A percentile compares a stretch with the other conserved stretches of the same genome.
phyloP scores from a whole-genome alignment of 164 flowering plant species.

The Kingdonia uniflora region DNA sequence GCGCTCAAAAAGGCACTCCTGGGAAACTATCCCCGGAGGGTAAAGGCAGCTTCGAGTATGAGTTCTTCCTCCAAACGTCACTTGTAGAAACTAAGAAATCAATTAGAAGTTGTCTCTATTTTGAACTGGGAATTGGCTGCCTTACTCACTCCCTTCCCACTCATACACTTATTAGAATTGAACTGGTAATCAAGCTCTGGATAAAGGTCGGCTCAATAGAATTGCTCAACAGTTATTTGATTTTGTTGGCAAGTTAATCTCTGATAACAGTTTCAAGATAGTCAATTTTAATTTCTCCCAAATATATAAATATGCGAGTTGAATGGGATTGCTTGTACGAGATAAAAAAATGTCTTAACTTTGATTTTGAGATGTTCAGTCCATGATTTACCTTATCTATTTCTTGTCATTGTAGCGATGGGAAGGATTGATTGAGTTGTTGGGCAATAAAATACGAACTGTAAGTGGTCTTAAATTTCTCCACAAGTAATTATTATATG shows the following conservation, averaged over 20 bases:
- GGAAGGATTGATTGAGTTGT: conserved; percentile 85
- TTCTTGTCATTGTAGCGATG: conserved; percentile 54
- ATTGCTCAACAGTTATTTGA: conserved; percentile 86
- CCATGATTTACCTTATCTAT: not conserved
- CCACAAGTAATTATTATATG: conserved; percentile 44
- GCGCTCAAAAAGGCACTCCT: too few relatives aligned
- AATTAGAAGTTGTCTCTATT: too few relatives aligned
- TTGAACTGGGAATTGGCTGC: too few relatives aligned
- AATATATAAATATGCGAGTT: not conserved
- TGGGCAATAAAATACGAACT: conserved; percentile 63
- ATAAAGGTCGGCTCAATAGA: conserved; percentile 63
- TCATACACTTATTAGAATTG: too few relatives aligned
- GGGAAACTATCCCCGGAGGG: too few relatives aligned
- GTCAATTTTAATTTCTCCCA: not conserved
- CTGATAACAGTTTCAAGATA: conserved; percentile 91
- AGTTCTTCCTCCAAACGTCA: too few relatives aligned
- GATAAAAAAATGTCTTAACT: too few relatives aligned
- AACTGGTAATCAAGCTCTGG: conserved; percentile 88
- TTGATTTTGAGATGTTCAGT: too few relatives aligned
- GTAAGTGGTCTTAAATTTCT: conserved; percentile 91
- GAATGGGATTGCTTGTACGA: too few relatives aligned
- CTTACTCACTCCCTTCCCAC: too few relatives aligned
- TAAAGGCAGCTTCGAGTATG: too few relatives aligned
- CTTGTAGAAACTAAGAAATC: too few relatives aligned
- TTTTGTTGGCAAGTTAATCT: conserved; percentile 83